A percentile compares a stretch with the other conserved stretches of the same genome.
phyloP scores from a whole-genome alignment of 1,284 basidiomycete genomes.

The Boletus smithii region DNA sequence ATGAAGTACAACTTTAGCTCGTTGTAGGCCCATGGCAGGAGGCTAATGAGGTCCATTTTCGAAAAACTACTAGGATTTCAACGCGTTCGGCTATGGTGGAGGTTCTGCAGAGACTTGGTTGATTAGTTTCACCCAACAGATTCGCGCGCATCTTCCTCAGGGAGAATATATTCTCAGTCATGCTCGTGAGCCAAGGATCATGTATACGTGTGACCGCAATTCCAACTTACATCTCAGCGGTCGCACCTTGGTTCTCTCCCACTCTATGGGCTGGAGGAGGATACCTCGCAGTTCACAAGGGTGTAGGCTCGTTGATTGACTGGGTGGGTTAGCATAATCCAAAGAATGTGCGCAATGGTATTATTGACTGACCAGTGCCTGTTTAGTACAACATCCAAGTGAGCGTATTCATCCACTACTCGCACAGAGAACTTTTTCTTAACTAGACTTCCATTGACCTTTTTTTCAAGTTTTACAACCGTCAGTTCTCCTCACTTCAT shows the following conservation, averaged over 20 bases:
- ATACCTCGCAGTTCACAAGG: slow-evolving; percentile 55
- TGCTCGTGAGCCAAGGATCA: slow-evolving; percentile 37
- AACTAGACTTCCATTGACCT: too few relatives aligned
- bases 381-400: slow-evolving; percentile 45
- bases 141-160: slow-evolving; percentile 36
- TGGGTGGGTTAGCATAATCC: slow-evolving; percentile 43
- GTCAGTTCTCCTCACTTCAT: too few relatives aligned
- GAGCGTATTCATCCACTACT: too few relatives aligned
- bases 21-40: too few relatives aligned
- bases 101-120: slow-evolving; percentile 44
- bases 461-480: slow-evolving; percentile 72
- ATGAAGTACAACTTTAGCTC: too few relatives aligned
- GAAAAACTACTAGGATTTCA: too few relatives aligned
- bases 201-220: too few relatives aligned
- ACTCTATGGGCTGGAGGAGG: slow-evolving; percentile 39
- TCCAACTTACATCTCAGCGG: too few relatives aligned
- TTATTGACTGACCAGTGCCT: too few relatives aligned
- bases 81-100: slow-evolving; percentile 38
- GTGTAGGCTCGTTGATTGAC: slow-evolving; percentile 56
- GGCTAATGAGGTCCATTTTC: too few relatives aligned
- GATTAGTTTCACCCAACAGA: slow-evolving; percentile 42
- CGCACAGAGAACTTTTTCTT: too few relatives aligned
- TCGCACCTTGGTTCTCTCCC: slow-evolving; percentile 31
- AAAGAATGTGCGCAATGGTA: too few relatives aligned
- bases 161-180: slow-evolving; percentile 39